A percentile compares a stretch with the other conserved stretches of the same genome.
Conservation (phyloP, 441 rosid genomes). For the Populus hybrid region DNA sequence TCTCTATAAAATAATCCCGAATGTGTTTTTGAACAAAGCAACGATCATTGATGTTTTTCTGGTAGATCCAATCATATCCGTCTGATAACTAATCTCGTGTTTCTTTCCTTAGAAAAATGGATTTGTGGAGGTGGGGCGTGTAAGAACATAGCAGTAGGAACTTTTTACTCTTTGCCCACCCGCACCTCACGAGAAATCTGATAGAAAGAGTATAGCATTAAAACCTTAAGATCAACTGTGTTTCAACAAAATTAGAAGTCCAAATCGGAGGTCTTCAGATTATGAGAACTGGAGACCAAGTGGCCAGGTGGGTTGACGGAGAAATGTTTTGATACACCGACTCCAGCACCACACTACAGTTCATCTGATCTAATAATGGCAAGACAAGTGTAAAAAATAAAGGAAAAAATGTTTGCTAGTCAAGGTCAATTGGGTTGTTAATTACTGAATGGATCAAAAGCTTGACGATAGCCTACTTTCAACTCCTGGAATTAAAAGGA, state of each 20-base stretch:
- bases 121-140: not conserved
- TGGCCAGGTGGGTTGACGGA: too few species aligned
- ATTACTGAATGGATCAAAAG: not conserved
- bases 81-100: slow-evolving; percentile 6
- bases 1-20: not conserved
- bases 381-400: slow-evolving; percentile 5
- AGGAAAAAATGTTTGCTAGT: not conserved
- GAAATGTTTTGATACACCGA: not conserved
- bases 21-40: not conserved
- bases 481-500: not conserved
- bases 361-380: not conserved
- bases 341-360: not conserved
- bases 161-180: not conserved
- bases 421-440: slow-evolving; percentile 5
- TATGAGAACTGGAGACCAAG: too few species aligned
- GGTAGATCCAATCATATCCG: slow-evolving; percentile 20
- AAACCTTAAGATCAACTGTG: not conserved
- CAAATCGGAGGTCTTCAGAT: too few species aligned
- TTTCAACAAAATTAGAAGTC: too few species aligned
- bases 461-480: too few species aligned
- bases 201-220: not conserved
- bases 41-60: not conserved
- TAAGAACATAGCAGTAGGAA: not conserved
- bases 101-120: slow-evolving; percentile 4
- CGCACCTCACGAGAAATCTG: not conserved